Evolutionary conservation across 495 filamentous ascomycete genomes (phyloP).

Genomic region (Trichoderma reesei): DNA sequence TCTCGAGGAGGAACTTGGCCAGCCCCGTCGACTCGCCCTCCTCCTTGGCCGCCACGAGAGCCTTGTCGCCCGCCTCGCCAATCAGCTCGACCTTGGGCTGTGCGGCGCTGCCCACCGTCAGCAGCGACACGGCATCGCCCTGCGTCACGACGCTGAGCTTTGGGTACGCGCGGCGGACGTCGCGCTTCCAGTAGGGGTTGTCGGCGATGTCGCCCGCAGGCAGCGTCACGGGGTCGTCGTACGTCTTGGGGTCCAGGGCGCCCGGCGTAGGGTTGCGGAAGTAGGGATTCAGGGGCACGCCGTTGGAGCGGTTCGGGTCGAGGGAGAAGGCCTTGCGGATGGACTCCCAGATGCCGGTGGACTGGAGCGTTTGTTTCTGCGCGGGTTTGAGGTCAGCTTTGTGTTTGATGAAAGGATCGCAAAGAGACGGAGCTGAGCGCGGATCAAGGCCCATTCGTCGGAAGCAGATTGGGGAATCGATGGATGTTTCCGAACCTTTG

Average conservation of each 20-base stretch:
- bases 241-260: slow-evolving; percentile 59
- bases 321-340: slow-evolving; percentile 70
- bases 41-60: slow-evolving; percentile 70
- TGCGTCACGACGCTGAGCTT: slow-evolving; percentile 69
- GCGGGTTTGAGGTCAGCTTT: slow-evolving; percentile 9
- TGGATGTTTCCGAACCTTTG: slow-evolving; percentile 35
- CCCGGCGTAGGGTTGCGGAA: slow-evolving; percentile 86
- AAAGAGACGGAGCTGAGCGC: not conserved
- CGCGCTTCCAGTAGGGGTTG: slow-evolving; percentile 97
- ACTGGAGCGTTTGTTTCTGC: slow-evolving; percentile 97
- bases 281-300: slow-evolving; percentile 85
- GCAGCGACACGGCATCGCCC: slow-evolving; percentile 72
- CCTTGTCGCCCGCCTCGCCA: slow-evolving; percentile 73
- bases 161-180: slow-evolving; percentile 79
- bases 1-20: slow-evolving; percentile 61
- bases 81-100: slow-evolving; percentile 71
- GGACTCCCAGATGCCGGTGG: slow-evolving; percentile 78
- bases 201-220: slow-evolving; percentile 94
- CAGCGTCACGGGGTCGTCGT: slow-evolving; percentile 82
- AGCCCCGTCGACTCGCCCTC: slow-evolving; percentile 64
- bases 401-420: not conserved
- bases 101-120: slow-evolving; percentile 77
- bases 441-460: not conserved
- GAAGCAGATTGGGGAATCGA: no score
- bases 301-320: slow-evolving; percentile 82